phyloP scores from a whole-genome alignment of 345 rosid genomes.

The Laguncularia racemosa region DNA sequence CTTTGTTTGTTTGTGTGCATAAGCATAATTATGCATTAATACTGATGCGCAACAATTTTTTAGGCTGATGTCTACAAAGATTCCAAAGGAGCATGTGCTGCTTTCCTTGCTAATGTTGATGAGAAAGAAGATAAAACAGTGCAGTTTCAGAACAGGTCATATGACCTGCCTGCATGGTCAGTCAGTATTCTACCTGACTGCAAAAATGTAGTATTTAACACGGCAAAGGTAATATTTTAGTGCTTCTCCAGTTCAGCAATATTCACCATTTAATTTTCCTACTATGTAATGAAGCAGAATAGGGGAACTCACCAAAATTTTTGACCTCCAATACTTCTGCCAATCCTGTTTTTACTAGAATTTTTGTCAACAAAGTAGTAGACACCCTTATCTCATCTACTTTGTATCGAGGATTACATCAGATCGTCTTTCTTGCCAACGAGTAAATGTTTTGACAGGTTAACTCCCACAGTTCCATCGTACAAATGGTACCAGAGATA shows the following conservation, averaged over 20 bases:
- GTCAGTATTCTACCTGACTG: constrained; percentile 95
- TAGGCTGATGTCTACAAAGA: constrained; percentile 74
- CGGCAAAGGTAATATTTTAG: constrained; percentile 60
- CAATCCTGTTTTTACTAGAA: too few relatives aligned
- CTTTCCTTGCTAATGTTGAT: constrained; percentile 79
- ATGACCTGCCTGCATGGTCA: constrained; percentile 91
- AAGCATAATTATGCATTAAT: too few relatives aligned
- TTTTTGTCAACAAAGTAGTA: too few relatives aligned
- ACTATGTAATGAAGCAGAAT: too few relatives aligned
- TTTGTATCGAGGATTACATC: neutral
- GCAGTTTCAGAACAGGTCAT: constrained; percentile 47
- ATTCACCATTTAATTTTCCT: too few relatives aligned
- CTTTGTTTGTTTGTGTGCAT: constrained; percentile 11
- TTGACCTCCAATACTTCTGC: too few relatives aligned
- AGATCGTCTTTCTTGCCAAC: constrained; percentile 1
- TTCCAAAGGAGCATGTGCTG: constrained; percentile 64
- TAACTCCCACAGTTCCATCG: constrained; percentile 48
- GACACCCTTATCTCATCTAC: too few relatives aligned
- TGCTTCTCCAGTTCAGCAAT: too few relatives aligned
- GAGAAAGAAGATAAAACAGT: constrained; percentile 55
- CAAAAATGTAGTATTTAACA: constrained; percentile 65
- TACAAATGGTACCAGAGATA: constrained; percentile 74
- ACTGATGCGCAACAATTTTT: neutral
- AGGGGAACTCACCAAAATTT: too few relatives aligned
- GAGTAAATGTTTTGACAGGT: constrained; percentile 37